These are phyloP conservation scores for Pichia sp. DNA, from an alignment of 1,139 yeast species.

Conservation along the genomic window DNA sequence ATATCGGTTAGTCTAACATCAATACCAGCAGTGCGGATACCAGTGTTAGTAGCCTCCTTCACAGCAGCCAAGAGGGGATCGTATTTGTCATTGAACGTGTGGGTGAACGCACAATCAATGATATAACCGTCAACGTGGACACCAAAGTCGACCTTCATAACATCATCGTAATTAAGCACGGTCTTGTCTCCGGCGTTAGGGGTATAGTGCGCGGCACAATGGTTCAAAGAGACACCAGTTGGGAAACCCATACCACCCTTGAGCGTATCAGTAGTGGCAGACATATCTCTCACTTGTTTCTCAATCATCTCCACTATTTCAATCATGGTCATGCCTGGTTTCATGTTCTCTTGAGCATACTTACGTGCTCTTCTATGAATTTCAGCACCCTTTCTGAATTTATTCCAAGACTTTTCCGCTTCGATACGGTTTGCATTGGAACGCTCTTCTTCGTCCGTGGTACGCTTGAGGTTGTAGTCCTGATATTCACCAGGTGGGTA, in stretches of 20 bases:
- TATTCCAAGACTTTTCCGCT: slow-evolving; percentile 64
- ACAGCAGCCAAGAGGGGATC: slow-evolving; percentile 79
- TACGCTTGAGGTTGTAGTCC: slow-evolving; percentile 68
- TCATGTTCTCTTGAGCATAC: slow-evolving; percentile 63
- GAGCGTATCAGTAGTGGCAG: slow-evolving; percentile 50
- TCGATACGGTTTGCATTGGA: slow-evolving; percentile 56
- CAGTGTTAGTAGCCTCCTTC: slow-evolving; percentile 88
- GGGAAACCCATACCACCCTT: slow-evolving; percentile 96
- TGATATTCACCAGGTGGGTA: slow-evolving; percentile 90
- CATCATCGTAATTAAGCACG: slow-evolving; percentile 76
- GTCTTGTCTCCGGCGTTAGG: slow-evolving; percentile 94
- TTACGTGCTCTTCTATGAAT: slow-evolving; percentile 87
- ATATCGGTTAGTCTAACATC: slow-evolving; percentile 93
- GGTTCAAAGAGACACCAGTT: slow-evolving; percentile 87
- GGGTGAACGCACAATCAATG: slow-evolving; percentile 92
- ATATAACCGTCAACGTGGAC: slow-evolving; percentile 96
- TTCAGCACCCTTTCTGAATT: slow-evolving; percentile 93
- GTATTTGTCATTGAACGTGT: slow-evolving; percentile 79
- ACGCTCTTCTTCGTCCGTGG: slow-evolving; percentile 82
- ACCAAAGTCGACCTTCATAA: slow-evolving; percentile 95
- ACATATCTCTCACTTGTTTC: slow-evolving; percentile 68
- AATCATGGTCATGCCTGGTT: slow-evolving; percentile 89
- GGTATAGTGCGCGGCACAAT: slow-evolving; percentile 96
- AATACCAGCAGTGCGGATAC: slow-evolving; percentile 87
- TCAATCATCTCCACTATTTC: slow-evolving; percentile 90